Base-by-base conservation (phyloP, 352 stramenopile genomes). In the Phytophthora podocarpi region DNA sequence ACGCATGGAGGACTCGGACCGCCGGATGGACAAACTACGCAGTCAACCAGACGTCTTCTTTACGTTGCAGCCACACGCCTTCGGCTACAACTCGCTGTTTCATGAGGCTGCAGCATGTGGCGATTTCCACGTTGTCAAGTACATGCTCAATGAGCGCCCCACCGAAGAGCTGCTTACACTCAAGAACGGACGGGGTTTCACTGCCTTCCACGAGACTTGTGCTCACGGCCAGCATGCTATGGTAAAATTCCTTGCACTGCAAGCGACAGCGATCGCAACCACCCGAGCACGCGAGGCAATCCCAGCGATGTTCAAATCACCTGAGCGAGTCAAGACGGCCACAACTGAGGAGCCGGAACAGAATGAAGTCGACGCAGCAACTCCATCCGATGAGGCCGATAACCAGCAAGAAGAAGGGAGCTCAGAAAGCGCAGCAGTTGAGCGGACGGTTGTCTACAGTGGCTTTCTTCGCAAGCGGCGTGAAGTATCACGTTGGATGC, bases 401-500 rank as follows among this genome's bases (percentile, higher is more conserved):
- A 67, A 56, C 26, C 58, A 67, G 16, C 20, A 68, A 26, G 41
- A 68, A 35, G 16, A 72, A 32, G 18, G 7, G 12, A 41, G 51
- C 7, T 20, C 23, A 27, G 30, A 52, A 31, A 28, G 11, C 32
- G 10, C 21, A 34, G 21, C 15, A 53, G 11, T 24, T 0, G 30
- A 68, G 11, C 46, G 59, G 28, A 55, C 39, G 0, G 36, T 86
- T 24, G 52, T 87, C 37, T 82, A 67, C 57, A 81, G 70, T 18
- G 83, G 80, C 0, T 91, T 78, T 40, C 65, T 95, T 28, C 81
- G 80, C 37, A 95, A 95, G 37, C 74, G 83, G 8, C 85, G 85
- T 5, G 85, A 94, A 67, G 89, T 78, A 5, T 91, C 83, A 9
- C 83, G 85, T 4, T 94, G 85, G 85, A 87, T 90, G 80, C 76